Conservation (phyloP, 1,284 basidiomycete species). For the Rhodotorula sp. region DNA sequence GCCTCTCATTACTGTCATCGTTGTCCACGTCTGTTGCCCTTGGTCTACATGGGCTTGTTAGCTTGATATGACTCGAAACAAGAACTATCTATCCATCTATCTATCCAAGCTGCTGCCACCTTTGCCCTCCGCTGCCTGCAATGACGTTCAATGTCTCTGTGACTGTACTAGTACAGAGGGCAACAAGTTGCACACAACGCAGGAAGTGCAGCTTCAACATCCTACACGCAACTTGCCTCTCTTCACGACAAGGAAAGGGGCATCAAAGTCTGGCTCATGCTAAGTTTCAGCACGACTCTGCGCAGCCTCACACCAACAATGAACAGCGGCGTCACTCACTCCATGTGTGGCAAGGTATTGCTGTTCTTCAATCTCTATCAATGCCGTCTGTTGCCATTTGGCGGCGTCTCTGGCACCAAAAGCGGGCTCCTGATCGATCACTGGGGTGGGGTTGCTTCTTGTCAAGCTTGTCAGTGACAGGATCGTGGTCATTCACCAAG, state of each 20-base stretch:
- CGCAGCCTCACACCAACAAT: not conserved
- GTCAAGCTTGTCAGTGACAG: too few species aligned
- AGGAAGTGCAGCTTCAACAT: not conserved
- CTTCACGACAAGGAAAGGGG: not conserved
- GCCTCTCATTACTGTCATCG: too few species aligned
- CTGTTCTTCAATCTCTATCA: too few species aligned
- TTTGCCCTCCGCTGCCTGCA: not conserved
- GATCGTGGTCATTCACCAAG: not conserved
- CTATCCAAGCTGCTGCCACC: not conserved
- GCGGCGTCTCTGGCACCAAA: too few species aligned
- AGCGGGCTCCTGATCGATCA: too few species aligned
- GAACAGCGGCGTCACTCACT: conserved; percentile 6
- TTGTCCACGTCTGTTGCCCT: too few species aligned
- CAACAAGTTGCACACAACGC: not conserved
- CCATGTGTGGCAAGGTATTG: not conserved
- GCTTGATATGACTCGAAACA: too few species aligned
- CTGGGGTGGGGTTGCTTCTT: too few species aligned
- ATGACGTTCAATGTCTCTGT: not conserved
- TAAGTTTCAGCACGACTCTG: not conserved
- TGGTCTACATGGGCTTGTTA: too few species aligned
- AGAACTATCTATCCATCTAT: too few species aligned
- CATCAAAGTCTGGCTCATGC: conserved; percentile 3
- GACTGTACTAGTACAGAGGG: not conserved
- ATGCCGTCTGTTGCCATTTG: too few species aligned
- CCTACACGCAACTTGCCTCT: not conserved